These are phyloP conservation scores for Eucalyptus marginata DNA, from an alignment of 345 rosid genomes.

Conservation along the genomic window DNA sequence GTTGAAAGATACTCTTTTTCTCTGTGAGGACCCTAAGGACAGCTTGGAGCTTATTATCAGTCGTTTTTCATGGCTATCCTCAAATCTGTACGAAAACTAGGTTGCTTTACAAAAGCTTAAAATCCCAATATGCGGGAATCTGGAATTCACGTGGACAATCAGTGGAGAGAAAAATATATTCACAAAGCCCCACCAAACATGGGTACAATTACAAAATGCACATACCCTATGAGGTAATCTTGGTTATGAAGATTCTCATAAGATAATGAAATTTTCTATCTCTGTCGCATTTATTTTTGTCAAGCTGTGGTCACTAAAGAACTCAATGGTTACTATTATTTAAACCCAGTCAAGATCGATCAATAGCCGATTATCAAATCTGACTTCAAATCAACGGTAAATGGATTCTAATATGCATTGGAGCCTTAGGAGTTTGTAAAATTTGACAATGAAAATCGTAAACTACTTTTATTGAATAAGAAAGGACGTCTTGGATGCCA, in stretches of 20 bases:
- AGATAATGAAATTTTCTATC: background rate
- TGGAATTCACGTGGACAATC: background rate
- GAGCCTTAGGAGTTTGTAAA: background rate
- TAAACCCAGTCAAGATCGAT: background rate
- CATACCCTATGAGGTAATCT: background rate
- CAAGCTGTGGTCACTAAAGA: background rate
- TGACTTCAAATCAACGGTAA: background rate
- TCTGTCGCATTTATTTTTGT: background rate
- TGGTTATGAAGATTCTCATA: background rate
- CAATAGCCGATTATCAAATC: background rate
- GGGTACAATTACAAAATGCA: background rate
- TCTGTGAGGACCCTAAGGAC: background rate
- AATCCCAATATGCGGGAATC: background rate
- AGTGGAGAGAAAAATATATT: background rate
- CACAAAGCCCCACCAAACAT: background rate
- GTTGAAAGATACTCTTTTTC: background rate
- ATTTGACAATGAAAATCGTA: background rate
- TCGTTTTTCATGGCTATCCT: background rate
- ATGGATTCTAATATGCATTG: background rate
- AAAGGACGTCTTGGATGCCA: background rate
- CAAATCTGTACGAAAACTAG: background rate
- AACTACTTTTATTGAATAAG: background rate
- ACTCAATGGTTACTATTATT: background rate
- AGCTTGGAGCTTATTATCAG: background rate
- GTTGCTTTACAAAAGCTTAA: background rate